These are phyloP conservation scores for Trichaptum fuscoviolaceum DNA, from an alignment of 768 basidiomycete species.

Conservation along the genomic window DNA sequence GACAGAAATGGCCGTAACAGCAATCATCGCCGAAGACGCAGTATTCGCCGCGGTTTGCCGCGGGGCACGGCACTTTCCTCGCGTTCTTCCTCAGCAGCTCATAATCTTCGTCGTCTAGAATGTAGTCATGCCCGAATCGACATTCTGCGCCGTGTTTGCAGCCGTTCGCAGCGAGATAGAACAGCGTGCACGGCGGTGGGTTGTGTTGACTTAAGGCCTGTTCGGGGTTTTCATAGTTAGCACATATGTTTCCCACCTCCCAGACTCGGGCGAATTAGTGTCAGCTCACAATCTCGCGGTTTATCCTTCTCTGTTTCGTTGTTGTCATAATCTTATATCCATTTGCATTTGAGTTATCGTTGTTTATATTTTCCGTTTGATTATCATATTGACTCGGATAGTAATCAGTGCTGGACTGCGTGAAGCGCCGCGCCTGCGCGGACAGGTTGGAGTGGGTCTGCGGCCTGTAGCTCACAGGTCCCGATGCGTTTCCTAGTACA, in stretches of 20 bases:
- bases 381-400: neutral
- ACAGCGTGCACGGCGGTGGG: conserved; percentile 63
- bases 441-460: neutral
- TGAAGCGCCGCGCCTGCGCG: neutral
- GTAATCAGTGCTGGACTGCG: neutral
- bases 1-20: conserved; percentile 33
- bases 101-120: conserved; percentile 49
- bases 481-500: neutral
- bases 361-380: neutral
- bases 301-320: neutral
- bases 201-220: conserved; percentile 34
- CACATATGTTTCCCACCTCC: neutral
- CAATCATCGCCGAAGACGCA: conserved; percentile 60
- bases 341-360: neutral
- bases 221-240: neutral
- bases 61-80: conserved; percentile 57
- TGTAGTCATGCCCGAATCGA: conserved; percentile 59
- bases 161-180: conserved; percentile 44
- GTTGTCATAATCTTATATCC: neutral
- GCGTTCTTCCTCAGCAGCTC: conserved; percentile 50
- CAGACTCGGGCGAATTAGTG: neutral
- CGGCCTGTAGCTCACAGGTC: neutral
- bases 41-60: conserved; percentile 49
- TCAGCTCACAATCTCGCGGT: neutral
- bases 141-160: conserved; percentile 57